Percentiles rank a stretch among this genome's conserved stretches.
Conservation (phyloP, 2,329 filamentous ascomycete species). For the Aspergillus unguis region DNA sequence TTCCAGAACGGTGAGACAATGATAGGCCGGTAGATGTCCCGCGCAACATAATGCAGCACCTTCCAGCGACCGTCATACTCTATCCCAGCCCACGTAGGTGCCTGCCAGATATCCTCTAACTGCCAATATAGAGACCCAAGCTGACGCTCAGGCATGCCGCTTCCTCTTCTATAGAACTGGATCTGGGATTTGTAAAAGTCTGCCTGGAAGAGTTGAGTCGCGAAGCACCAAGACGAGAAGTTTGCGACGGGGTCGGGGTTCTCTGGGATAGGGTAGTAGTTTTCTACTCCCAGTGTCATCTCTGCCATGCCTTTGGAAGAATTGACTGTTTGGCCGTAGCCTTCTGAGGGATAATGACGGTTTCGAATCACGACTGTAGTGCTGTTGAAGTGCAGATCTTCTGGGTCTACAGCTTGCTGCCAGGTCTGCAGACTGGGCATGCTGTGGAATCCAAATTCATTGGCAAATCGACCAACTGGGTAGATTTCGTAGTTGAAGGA, state of each 20-base stretch:
- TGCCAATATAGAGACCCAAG: slow-evolving; percentile 64
- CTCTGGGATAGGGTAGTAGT: slow-evolving; percentile 57
- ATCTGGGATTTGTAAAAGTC: slow-evolving; percentile 61
- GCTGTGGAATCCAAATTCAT: slow-evolving; percentile 62
- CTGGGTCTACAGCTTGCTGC: slow-evolving; percentile 51
- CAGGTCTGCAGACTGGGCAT: slow-evolving; percentile 61
- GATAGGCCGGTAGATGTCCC: slow-evolving; percentile 57
- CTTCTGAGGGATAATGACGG: slow-evolving; percentile 56
- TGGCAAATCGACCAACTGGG: slow-evolving; percentile 58
- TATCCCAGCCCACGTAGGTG: slow-evolving; percentile 61
- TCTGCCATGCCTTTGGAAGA: slow-evolving; percentile 44
- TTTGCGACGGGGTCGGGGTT: slow-evolving; percentile 54
- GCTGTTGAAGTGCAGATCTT: slow-evolving; percentile 58
- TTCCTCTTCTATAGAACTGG: slow-evolving; percentile 59
- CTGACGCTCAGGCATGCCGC: slow-evolving; percentile 56
- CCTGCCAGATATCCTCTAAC: slow-evolving; percentile 63
- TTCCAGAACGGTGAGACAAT: slow-evolving; percentile 60
- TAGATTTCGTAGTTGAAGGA: slow-evolving; percentile 57
- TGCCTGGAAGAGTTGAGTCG: slow-evolving; percentile 63
- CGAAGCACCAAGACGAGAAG: slow-evolving; percentile 60
- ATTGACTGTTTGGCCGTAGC: slow-evolving; percentile 42
- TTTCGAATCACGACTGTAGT: slow-evolving; percentile 55
- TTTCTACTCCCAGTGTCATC: slow-evolving; percentile 56
- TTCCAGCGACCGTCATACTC: slow-evolving; percentile 64
- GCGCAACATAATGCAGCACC: slow-evolving; percentile 56